A percentile compares a stretch with the other conserved stretches of the same genome.
Evolutionary conservation across 768 basidiomycete genomes (phyloP).

Genomic region (Lactifluus piperatus): DNA sequence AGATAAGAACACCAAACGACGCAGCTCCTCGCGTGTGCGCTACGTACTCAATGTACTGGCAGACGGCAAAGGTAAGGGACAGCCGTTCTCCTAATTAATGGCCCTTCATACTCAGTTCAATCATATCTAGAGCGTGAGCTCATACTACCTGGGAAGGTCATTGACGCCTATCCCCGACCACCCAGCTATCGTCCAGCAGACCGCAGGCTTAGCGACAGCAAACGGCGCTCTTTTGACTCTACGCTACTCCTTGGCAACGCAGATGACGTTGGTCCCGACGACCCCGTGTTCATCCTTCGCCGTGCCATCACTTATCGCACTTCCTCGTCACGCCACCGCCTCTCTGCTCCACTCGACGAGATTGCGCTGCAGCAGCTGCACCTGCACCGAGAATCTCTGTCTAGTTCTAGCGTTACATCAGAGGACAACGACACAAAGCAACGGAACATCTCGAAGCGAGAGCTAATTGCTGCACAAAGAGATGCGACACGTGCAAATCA

Average conservation of each 20-base stretch:
- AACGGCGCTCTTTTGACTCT: constrained; percentile 85
- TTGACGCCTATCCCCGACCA: constrained; percentile 74
- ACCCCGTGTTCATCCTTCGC: constrained; percentile 86
- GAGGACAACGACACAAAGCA: constrained; percentile 38
- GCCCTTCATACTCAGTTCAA: constrained; percentile 2
- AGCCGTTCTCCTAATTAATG: background rate
- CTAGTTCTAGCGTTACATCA: constrained; percentile 48
- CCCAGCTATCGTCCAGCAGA: constrained; percentile 62
- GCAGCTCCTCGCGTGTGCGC: constrained; percentile 68
- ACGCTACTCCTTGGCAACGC: constrained; percentile 55
- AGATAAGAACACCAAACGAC: constrained; percentile 77
- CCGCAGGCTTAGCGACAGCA: constrained; percentile 49
- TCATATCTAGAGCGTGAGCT: constrained; percentile 60
- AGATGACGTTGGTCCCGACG: constrained; percentile 72
- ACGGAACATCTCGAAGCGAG: constrained; percentile 55
- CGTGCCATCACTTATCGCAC: constrained; percentile 69
- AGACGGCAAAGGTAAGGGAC: constrained; percentile 53
- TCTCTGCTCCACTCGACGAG: constrained; percentile 76
- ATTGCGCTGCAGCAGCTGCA: constrained; percentile 67
- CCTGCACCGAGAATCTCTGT: constrained; percentile 55
- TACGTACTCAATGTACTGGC: constrained; percentile 64
- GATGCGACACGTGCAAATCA: constrained; percentile 80
- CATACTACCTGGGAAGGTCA: constrained; percentile 68
- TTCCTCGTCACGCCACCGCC: constrained; percentile 59
- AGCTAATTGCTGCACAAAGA: constrained; percentile 90